Base-by-base conservation (phyloP, 768 basidiomycete species). In the Mycena epipterygia region DNA sequence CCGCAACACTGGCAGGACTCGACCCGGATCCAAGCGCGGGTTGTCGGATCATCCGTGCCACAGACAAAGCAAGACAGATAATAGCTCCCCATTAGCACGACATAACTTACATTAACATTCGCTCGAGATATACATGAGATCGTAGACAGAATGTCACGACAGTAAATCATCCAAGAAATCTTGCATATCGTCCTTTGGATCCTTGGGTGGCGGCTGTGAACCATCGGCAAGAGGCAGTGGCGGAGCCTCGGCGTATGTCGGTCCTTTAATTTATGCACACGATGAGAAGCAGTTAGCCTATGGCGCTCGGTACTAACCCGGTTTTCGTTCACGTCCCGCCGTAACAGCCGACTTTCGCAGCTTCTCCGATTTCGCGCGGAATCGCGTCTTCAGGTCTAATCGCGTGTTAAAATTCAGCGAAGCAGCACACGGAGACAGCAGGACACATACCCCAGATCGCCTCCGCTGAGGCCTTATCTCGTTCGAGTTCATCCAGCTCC, bases 401-500 rank as follows among this genome's bases (percentile, higher is more conserved):
- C 32, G 6, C 27, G 17, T 33, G 16, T 37, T 61, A 37, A 59
- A 33, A 59, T 30, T 21, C 25, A 51, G 51, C 19, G 14, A 23
- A 14, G n/a, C 53, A 23, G 30, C 32, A 21, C 25, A 49, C 25
- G 62, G 21, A 14, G 48, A 46, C 44, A 8, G 75, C 21, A 42
- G 3, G 29, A 72, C 3, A 33, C 83, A 49, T 61, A 93, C 94
- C 94, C 85, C 93, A 84, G 27, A 87, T 87, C 16, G 94, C 94
- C 67, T 95, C 93, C 0, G 93, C 93, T 7, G 87, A 86, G 2
- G 87, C 86, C 75, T 94, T 95, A 70, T 94, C 93, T 25, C 87
- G 86, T 37, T 81, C 87, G 84, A 95, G 81, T 39, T 87, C 84
- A 35, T 94, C 92, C 3, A 95, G 79, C 30, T 87, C 81, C 5